Evolutionary conservation across 148 eudicot species (phyloP).

Genomic region (Rhododendron vialii): DNA sequence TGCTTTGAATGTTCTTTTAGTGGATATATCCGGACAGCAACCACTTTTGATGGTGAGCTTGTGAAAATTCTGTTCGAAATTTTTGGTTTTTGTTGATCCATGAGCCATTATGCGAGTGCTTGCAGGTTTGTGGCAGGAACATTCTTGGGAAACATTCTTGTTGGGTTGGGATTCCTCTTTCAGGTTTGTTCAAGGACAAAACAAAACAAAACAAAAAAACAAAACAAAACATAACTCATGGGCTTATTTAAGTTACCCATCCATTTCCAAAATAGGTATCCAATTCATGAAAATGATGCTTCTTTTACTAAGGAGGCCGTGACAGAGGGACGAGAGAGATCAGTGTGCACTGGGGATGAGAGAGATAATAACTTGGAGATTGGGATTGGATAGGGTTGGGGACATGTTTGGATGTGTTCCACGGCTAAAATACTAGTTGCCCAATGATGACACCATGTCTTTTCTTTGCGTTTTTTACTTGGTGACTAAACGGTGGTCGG

Average conservation of each 20-base stretch:
- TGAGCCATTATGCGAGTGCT: background rate
- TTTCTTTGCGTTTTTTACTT: no score
- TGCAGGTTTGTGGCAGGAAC: slow-evolving; percentile 21
- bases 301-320: no score
- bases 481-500: background rate
- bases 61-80: background rate
- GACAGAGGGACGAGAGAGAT: no score
- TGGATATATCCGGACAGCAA: slow-evolving; percentile 47
- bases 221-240: background rate
- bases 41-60: slow-evolving; percentile 51
- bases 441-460: no score
- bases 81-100: background rate
- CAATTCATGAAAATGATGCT: no score
- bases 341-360: no score
- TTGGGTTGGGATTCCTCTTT: slow-evolving; percentile 17
- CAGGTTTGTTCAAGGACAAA: slow-evolving; percentile 13
- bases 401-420: no score
- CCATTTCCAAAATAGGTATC: background rate
- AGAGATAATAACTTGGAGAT: no score
- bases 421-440: no score
- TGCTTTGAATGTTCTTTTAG: slow-evolving; percentile 30
- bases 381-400: no score
- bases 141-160: slow-evolving; percentile 17
- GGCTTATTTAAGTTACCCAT: background rate
- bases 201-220: no score